These are phyloP conservation scores for Penicillium diatomitis DNA, from an alignment of 495 filamentous ascomycete genomes.

Conservation along the genomic window DNA sequence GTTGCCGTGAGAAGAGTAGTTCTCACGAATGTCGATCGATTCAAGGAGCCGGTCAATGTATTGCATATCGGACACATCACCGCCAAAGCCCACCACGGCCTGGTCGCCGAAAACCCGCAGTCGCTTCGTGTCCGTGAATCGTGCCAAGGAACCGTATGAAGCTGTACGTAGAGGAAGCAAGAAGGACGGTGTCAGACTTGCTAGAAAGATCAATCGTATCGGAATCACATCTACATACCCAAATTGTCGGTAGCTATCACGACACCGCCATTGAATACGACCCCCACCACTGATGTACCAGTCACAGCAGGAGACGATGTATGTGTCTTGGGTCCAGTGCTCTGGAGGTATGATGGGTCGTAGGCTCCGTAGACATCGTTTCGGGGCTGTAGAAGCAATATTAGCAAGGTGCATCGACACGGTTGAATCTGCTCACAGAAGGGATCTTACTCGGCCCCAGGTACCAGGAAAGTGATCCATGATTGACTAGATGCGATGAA, in stretches of 20 bases:
- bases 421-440: constrained; percentile 4
- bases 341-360: constrained; percentile 72
- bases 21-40: constrained; percentile 79
- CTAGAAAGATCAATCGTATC: neutral
- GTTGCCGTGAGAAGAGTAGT: constrained; percentile 56
- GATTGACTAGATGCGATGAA: constrained; percentile 8
- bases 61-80: constrained; percentile 98
- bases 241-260: constrained; percentile 96
- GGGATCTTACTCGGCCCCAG: constrained; percentile 79
- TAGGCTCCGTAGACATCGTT: constrained; percentile 95
- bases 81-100: constrained; percentile 77
- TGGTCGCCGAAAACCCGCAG: constrained; percentile 69
- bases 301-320: constrained; percentile 90
- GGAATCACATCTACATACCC: constrained; percentile 42
- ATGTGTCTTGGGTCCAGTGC: constrained; percentile 63
- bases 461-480: constrained; percentile 97
- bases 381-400: constrained; percentile 54
- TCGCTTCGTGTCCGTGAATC: constrained; percentile 88
- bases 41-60: constrained; percentile 84
- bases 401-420: constrained; percentile 19
- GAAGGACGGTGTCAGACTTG: constrained; percentile 1
- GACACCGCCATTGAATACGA: constrained; percentile 94
- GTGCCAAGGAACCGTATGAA: constrained; percentile 93
- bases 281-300: constrained; percentile 85
- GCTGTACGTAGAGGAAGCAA: constrained; percentile 39